Conservation (phyloP, 352 stramenopile species). For the Phytophthora sp. region DNA sequence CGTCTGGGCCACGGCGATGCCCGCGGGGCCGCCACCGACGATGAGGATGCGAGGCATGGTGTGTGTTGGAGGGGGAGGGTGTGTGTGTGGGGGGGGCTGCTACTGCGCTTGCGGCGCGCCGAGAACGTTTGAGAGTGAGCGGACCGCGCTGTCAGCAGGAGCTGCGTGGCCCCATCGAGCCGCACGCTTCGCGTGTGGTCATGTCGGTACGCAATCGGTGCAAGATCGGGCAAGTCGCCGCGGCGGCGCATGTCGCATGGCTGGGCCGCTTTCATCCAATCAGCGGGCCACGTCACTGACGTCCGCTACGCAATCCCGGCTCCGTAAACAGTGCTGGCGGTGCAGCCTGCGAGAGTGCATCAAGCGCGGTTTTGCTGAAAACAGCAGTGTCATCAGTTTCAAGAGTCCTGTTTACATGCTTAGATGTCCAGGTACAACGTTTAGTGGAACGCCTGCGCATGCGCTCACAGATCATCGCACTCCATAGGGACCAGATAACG, state of each 20-base stretch:
- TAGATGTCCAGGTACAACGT: no score
- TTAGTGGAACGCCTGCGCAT: no score
- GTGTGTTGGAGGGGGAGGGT: not conserved
- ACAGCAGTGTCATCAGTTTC: no score
- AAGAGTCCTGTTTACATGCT: no score
- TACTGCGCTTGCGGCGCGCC: conserved; percentile 6
- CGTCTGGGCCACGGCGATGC: not conserved
- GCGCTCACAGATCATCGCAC: not conserved
- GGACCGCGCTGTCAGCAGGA: no score
- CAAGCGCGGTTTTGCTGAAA: not conserved
- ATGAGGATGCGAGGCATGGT: not conserved
- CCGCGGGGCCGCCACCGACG: not conserved
- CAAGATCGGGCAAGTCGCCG: conserved; percentile 22
- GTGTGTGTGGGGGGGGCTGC: not conserved
- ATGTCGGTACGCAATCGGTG: conserved; percentile 4
- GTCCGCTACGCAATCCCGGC: conserved; percentile 17
- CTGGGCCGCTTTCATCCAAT: conserved; percentile 1
- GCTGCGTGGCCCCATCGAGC: no score
- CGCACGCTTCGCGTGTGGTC: no score
- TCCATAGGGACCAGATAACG: conserved; percentile 24
- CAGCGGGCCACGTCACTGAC: conserved; percentile 1
- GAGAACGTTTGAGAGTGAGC: conserved; percentile 28
- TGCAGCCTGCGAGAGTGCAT: not conserved
- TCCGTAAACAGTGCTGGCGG: conserved; percentile 3
- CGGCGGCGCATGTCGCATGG: not conserved